A percentile compares a stretch with the other conserved stretches of the same genome.
Conservation (phyloP, 129 eudicot species). For the Erigeron canadensis region DNA sequence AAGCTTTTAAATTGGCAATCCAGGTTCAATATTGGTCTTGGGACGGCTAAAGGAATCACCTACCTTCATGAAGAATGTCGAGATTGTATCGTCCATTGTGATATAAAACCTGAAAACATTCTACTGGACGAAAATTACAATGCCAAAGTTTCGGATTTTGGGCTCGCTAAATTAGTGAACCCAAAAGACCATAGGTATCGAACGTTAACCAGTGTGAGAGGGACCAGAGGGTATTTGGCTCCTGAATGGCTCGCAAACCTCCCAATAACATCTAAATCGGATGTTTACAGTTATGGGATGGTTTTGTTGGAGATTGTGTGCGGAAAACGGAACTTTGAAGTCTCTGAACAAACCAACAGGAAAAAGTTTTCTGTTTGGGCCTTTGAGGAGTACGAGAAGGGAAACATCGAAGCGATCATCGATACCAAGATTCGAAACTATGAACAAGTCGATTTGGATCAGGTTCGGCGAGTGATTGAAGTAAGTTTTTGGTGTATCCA, state of each 20-base stretch:
- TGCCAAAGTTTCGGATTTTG: slow-evolving; percentile 79
- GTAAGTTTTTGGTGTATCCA: slow-evolving; percentile 95
- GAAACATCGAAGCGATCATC: slow-evolving; percentile 47
- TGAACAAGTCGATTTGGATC: slow-evolving; percentile 60
- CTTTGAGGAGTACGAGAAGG: slow-evolving; percentile 76
- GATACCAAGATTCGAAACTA: slow-evolving; percentile 46
- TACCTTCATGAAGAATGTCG: slow-evolving; percentile 96
- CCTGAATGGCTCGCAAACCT: slow-evolving; percentile 97
- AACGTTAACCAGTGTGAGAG: slow-evolving; percentile 76
- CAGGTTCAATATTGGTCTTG: slow-evolving; percentile 68
- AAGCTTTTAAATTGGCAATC: slow-evolving; percentile 66
- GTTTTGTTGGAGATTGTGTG: slow-evolving; percentile 89
- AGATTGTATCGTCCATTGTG: slow-evolving; percentile 88
- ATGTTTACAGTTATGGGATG: slow-evolving; percentile 85
- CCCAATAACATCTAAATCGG: slow-evolving; percentile 80
- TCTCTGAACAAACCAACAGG: slow-evolving; percentile 57
- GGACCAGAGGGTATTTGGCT: slow-evolving; percentile 90
- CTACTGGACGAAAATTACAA: slow-evolving; percentile 74
- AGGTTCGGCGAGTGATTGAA: slow-evolving; percentile 54
- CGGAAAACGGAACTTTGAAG: slow-evolving; percentile 88
- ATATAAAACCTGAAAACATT: slow-evolving; percentile 90
- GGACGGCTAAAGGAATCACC: slow-evolving; percentile 83
- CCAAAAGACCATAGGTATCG: slow-evolving; percentile 81
- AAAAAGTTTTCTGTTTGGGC: slow-evolving; percentile 86
- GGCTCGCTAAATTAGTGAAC: slow-evolving; percentile 74